Evolutionary conservation across 169 alveolate genomes (phyloP).

Genomic region (Besnoitia besnoiti): DNA sequence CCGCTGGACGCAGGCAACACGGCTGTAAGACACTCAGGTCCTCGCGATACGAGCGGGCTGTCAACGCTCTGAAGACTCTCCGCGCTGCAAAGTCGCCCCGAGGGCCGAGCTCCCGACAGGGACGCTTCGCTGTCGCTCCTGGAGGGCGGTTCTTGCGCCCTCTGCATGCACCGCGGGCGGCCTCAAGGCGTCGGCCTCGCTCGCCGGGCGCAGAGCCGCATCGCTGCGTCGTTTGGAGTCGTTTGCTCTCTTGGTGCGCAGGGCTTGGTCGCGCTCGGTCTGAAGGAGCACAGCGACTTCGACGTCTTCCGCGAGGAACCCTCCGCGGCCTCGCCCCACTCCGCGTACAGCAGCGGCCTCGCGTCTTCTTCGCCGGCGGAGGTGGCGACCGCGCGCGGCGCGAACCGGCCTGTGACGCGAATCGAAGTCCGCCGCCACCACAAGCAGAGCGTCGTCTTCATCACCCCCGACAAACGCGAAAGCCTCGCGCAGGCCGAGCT

Average conservation of each 20-base stretch:
- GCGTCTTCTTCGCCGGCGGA: not conserved
- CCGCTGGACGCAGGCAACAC: no score
- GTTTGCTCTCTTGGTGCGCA: constrained; percentile 4
- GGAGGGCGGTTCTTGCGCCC: no score
- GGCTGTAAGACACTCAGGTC: no score
- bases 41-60: no score
- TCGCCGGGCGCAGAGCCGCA: no score
- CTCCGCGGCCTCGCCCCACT: not conserved
- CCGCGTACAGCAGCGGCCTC: constrained; percentile 37
- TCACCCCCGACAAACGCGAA: not conserved
- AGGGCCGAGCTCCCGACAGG: no score
- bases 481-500: constrained; percentile 89
- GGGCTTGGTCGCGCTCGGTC: constrained; percentile 66
- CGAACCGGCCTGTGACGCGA: constrained; percentile 23
- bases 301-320: constrained; percentile 44
- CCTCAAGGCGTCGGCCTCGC: no score
- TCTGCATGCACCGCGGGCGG: no score
- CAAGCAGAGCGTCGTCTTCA: constrained; percentile 44
- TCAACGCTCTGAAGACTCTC: no score
- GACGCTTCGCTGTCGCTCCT: no score
- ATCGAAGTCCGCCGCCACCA: constrained; percentile 54
- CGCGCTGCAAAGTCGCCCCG: no score
- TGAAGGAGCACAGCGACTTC: constrained; percentile 66
- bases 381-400: not conserved
- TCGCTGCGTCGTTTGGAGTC: no score